phyloP scores from a whole-genome alignment of 1,284 basidiomycete genomes.

The Trichosporon ovoides region DNA sequence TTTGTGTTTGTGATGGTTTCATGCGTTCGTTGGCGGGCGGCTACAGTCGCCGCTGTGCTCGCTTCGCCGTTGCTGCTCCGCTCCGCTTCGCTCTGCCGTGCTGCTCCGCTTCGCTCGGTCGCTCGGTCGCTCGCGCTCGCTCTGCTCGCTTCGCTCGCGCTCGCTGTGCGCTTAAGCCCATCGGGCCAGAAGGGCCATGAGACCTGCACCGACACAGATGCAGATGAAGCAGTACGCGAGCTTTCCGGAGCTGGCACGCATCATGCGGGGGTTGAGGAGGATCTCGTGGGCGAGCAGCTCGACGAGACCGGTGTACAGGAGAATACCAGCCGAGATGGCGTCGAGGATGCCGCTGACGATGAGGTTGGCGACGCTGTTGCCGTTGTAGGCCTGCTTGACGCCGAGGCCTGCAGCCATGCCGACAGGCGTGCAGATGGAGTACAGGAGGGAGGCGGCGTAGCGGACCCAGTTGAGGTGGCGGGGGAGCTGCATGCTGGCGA shows the following conservation, averaged over 20 bases:
- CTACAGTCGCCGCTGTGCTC: too few species aligned
- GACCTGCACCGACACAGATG: slow-evolving; percentile 70
- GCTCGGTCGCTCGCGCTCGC: too few species aligned
- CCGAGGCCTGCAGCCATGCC: slow-evolving; percentile 74
- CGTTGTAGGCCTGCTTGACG: slow-evolving; percentile 74
- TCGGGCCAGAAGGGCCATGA: slow-evolving; percentile 78
- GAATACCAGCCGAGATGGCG: slow-evolving; percentile 76
- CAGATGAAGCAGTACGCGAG: slow-evolving; percentile 65
- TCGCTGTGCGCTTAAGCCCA: too few species aligned
- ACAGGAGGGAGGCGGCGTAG: slow-evolving; percentile 60
- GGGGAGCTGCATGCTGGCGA: slow-evolving; percentile 65
- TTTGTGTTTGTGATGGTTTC: too few species aligned
- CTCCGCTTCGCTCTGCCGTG: too few species aligned
- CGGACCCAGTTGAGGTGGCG: slow-evolving; percentile 59
- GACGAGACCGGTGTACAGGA: slow-evolving; percentile 82
- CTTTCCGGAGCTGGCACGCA: slow-evolving; percentile 59
- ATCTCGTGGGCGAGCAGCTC: slow-evolving; percentile 92
- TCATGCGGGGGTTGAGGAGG: slow-evolving; percentile 78
- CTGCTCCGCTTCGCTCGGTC: too few species aligned
- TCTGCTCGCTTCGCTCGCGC: too few species aligned
- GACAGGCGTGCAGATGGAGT: slow-evolving; percentile 65
- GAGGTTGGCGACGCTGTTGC: slow-evolving; percentile 63
- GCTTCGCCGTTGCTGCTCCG: too few species aligned
- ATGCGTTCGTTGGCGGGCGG: too few species aligned
- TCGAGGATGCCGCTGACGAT: slow-evolving; percentile 82